These are phyloP conservation scores for Marasmius sp. DNA, from an alignment of 1,284 basidiomycete genomes.

Conservation along the genomic window DNA sequence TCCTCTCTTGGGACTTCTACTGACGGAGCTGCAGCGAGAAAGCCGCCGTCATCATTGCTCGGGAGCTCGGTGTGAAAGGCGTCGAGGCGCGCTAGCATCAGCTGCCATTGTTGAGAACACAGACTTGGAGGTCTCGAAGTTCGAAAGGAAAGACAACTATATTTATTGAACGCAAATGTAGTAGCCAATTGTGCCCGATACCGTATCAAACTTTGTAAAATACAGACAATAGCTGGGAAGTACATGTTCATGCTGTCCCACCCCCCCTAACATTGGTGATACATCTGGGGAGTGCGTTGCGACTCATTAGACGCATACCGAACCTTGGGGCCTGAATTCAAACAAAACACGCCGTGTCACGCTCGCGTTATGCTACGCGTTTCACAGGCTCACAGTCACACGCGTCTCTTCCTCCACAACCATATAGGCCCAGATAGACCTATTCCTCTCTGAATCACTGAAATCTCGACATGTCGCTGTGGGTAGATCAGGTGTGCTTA, in stretches of 20 bases:
- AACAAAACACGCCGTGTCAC: neutral
- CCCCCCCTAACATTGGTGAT: too few species aligned
- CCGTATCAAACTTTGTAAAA: too few species aligned
- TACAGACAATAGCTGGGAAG: too few species aligned
- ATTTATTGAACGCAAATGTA: too few species aligned
- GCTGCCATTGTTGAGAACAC: neutral
- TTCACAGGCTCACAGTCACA: constrained; percentile 5
- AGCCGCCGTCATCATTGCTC: constrained; percentile 17
- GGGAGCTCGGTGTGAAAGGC: constrained; percentile 16
- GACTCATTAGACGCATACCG: too few species aligned
- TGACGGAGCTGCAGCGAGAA: constrained; percentile 10
- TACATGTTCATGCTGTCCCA: too few species aligned
- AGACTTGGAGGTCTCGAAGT: too few species aligned
- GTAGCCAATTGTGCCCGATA: too few species aligned
- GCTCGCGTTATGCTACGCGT: neutral
- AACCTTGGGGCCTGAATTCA: neutral
- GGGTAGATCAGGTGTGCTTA: constrained; percentile 76
- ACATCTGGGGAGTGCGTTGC: too few species aligned
- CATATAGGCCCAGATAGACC: neutral
- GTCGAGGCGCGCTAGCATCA: neutral
- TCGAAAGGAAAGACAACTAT: too few species aligned
- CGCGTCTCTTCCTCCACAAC: constrained; percentile 3
- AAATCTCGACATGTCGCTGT: constrained; percentile 69
- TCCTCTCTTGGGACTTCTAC: neutral
- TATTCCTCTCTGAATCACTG: neutral